These are phyloP conservation scores for Zopfia rhizophila DNA, from an alignment of 2,329 filamentous ascomycete species.

Conservation along the genomic window DNA sequence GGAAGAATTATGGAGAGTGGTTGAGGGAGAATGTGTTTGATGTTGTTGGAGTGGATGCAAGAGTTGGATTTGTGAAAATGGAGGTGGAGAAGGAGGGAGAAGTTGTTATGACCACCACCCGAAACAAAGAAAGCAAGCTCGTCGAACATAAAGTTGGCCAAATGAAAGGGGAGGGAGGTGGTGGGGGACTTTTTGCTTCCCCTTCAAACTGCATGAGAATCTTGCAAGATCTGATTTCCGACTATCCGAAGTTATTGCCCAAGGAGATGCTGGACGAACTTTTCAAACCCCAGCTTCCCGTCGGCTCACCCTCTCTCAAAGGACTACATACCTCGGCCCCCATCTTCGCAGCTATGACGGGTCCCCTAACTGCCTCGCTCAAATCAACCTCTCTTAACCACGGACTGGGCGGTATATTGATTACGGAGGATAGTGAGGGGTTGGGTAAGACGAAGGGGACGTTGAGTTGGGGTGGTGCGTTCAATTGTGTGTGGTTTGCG, in stretches of 20 bases:
- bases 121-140: too few species aligned
- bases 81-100: background rate
- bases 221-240: constrained; percentile 12
- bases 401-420: constrained; percentile 22
- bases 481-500: constrained; percentile 28
- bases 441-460: constrained; percentile 24
- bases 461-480: constrained; percentile 29
- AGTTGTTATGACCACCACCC: background rate
- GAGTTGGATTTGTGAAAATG: constrained; percentile 10
- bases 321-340: constrained; percentile 6
- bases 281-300: constrained; percentile 12
- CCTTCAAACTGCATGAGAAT: constrained; percentile 13
- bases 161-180: constrained; percentile 5
- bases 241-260: constrained; percentile 10
- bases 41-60: constrained; percentile 7
- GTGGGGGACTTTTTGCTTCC: constrained; percentile 16
- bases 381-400: constrained; percentile 17
- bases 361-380: constrained; percentile 11
- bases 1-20: constrained; percentile 24
- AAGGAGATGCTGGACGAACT: constrained; percentile 9
- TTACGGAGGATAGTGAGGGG: constrained; percentile 19
- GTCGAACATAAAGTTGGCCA: too few species aligned
- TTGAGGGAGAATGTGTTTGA: constrained; percentile 38
- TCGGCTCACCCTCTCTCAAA: background rate
- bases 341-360: constrained; percentile 21